Base-by-base conservation (phyloP, 2,329 filamentous ascomycete species). In the Ceratocystis eucalypticola region DNA sequence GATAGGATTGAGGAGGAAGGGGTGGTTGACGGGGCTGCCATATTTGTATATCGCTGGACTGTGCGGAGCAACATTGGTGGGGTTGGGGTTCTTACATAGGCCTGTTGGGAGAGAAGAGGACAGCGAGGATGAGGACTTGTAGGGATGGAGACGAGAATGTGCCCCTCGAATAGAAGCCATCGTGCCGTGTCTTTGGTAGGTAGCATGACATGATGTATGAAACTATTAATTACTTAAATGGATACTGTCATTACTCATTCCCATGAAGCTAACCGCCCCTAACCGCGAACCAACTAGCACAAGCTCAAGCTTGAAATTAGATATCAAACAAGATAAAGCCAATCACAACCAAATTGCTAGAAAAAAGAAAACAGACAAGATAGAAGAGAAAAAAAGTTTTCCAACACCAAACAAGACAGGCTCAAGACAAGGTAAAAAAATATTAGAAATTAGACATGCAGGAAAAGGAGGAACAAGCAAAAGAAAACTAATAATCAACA, bases 1-100 rank as follows among this genome's bases (percentile, higher is more conserved):
- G 3, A 64, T 70, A 12, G 76, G 77, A 0, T 50, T 78, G 69
- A 71, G 73, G 61, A 70, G 64, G 63, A 75, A 73, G 66, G 76
- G 76, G 0, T 20, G 73, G 1, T 75, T 73, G 73, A 76, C 71
- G 44, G 77, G 77, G 0, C 33, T 77, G 66, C 77, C 76, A 3
- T 78, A 75, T 73, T 73, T 77, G 61, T 78, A 78, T 62, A 69
- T 77, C 17, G 72, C 72, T 0, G 67, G 73, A 12, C 68, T 77
- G 4, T 74, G 70, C 5, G 62, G 59, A 1, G 1, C 75, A 0
- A 70, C 74, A 5, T 71, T 73, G 67, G 63, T 71, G 1, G 74
- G 73, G 0, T 64, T 73, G 55, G 65, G 69, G 12, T 73, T 76
- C 61, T 74, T 78, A 2, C 69, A 69, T 12, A 71, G 73, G 45